Evolutionary conservation across 176 grass and related monocot genomes (phyloP).

Genomic region (Puya raimondii): DNA sequence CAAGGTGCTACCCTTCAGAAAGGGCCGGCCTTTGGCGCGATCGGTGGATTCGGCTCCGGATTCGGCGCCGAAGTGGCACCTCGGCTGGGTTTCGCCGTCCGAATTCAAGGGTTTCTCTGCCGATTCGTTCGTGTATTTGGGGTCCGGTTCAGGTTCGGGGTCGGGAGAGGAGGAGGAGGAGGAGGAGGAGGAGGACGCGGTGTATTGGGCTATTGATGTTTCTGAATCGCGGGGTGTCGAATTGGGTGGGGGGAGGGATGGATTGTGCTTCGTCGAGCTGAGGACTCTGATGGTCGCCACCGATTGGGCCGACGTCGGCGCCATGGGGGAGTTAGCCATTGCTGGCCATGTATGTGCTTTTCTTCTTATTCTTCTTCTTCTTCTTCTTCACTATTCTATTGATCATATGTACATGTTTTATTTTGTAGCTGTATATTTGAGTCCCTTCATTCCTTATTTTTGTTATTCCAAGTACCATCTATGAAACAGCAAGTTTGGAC

Average conservation of each 20-base stretch:
- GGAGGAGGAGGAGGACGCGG: slow-evolving; percentile 18
- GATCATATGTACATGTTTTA: background rate
- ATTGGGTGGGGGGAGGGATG: slow-evolving; percentile 33
- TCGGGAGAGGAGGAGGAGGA: slow-evolving; percentile 26
- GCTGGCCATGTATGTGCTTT: slow-evolving; percentile 63
- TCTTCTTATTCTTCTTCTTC: background rate
- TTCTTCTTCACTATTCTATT: background rate
- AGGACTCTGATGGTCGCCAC: slow-evolving; percentile 91
- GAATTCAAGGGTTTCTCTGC: slow-evolving; percentile 22
- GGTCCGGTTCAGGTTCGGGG: slow-evolving; percentile 29
- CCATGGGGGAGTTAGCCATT: slow-evolving; percentile 69
- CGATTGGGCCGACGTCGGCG: slow-evolving; percentile 55
- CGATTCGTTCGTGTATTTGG: slow-evolving; percentile 69
- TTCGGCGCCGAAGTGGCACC: slow-evolving; percentile 36
- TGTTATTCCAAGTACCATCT: no score
- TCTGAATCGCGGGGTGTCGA: slow-evolving; percentile 13
- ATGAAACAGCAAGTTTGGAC: no score
- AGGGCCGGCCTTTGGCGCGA: slow-evolving; percentile 56
- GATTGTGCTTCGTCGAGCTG: slow-evolving; percentile 58
- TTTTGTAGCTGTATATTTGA: no score
- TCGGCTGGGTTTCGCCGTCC: slow-evolving; percentile 57
- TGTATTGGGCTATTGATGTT: slow-evolving; percentile 73
- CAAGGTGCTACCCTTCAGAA: slow-evolving; percentile 62
- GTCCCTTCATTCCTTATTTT: no score
- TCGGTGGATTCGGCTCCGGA: slow-evolving; percentile 12